phyloP scores from a whole-genome alignment of 495 filamentous ascomycete species.

The Hapsidospora chrysogenum region DNA sequence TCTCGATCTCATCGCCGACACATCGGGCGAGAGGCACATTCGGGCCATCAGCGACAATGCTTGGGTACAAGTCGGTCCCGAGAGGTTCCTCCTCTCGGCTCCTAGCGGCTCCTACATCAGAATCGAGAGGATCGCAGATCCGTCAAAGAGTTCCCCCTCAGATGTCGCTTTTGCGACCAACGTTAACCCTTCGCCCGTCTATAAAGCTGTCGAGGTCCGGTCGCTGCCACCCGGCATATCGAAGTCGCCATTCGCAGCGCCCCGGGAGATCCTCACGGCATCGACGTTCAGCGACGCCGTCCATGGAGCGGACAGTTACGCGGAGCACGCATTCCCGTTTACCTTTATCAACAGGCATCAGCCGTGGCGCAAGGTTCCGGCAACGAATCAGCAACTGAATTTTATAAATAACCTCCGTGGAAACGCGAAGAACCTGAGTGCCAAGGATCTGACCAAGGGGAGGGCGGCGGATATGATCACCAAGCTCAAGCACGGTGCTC shows the following conservation, averaged over 20 bases:
- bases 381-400: constrained; percentile 50
- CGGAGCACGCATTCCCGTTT: constrained; percentile 39
- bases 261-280: constrained; percentile 44
- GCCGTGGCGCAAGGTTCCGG: constrained; percentile 49
- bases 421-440: constrained; percentile 34
- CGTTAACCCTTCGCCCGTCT: constrained; percentile 5
- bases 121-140: constrained; percentile 31
- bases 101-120: constrained; percentile 40
- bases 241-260: constrained; percentile 43
- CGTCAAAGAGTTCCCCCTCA: constrained; percentile 3
- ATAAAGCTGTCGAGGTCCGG: constrained; percentile 19
- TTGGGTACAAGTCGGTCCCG: constrained; percentile 60
- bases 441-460: constrained; percentile 52
- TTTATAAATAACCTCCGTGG: constrained; percentile 53
- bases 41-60: constrained; percentile 50
- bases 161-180: no score
- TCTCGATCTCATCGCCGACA: constrained; percentile 74
- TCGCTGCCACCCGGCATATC: constrained; percentile 15
- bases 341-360: constrained; percentile 38
- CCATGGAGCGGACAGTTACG: constrained; percentile 71
- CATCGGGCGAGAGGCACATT: constrained; percentile 59
- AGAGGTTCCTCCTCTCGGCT: constrained; percentile 48
- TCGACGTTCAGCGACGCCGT: constrained; percentile 52
- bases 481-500: constrained; percentile 70
- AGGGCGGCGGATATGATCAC: constrained; percentile 85